Conservation (phyloP, 805 yeast species). For the Metschnikowia amazonensis region DNA sequence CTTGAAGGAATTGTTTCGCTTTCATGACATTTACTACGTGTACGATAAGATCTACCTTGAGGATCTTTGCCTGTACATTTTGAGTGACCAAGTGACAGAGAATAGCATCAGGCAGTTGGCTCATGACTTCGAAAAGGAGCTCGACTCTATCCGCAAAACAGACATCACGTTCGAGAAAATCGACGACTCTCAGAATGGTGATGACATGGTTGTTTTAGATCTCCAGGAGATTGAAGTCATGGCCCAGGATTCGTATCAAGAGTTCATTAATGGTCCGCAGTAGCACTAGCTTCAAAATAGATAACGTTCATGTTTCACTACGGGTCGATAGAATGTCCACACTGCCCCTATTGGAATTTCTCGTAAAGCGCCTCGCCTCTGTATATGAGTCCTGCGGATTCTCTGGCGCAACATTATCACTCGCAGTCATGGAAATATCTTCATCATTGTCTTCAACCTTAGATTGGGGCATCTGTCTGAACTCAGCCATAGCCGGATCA, state of each 20-base stretch:
- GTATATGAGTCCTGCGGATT: not conserved
- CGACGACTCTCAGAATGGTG: conserved; percentile 21
- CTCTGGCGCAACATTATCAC: conserved; percentile 7
- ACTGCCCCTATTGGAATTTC: not conserved
- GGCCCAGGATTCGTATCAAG: conserved; percentile 16
- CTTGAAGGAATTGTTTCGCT: conserved; percentile 69
- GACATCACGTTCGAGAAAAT: conserved; percentile 57
- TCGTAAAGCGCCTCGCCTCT: conserved; percentile 2
- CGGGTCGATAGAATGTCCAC: conserved; percentile 4
- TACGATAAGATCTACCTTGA: conserved; percentile 74
- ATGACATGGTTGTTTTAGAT: conserved; percentile 18
- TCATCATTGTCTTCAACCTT: conserved; percentile 9
- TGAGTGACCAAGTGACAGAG: conserved; percentile 58
- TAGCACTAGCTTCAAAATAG: not conserved
- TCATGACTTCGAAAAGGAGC: conserved; percentile 53
- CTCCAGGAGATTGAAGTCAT: conserved; percentile 17
- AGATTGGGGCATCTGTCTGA: conserved; percentile 1
- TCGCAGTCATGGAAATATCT: conserved; percentile 17
- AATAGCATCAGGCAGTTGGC: conserved; percentile 58
- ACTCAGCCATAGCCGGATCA: conserved; percentile 4
- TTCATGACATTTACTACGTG: conserved; percentile 79
- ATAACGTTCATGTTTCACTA: not conserved
- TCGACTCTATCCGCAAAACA: conserved; percentile 34
- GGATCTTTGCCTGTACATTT: conserved; percentile 74
- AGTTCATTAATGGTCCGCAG: conserved; percentile 1